These are phyloP conservation scores for Eimeria mitis DNA, from an alignment of 169 alveolate genomes.

Conservation along the genomic window DNA sequence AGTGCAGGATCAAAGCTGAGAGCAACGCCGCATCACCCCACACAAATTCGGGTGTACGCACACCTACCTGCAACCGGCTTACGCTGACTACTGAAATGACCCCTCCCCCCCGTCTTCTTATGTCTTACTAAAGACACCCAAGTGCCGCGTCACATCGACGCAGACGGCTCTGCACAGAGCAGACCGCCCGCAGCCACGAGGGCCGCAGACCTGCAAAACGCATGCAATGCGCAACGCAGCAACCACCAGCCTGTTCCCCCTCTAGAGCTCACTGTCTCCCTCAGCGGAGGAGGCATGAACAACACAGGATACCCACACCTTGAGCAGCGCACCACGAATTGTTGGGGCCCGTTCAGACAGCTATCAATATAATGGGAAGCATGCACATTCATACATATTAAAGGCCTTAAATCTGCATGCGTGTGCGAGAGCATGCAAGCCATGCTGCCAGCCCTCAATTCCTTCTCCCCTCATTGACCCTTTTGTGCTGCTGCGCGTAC, in stretches of 20 bases:
- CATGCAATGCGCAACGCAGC: slow-evolving; percentile 15
- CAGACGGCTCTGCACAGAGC: slow-evolving; percentile 57
- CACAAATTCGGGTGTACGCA: neutral
- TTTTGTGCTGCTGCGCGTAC: slow-evolving; percentile 8
- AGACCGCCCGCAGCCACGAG: slow-evolving; percentile 72
- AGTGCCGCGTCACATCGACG: slow-evolving; percentile 44
- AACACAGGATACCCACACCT: neutral
- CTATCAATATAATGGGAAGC: neutral
- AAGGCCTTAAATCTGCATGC: neutral
- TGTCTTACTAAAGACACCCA: slow-evolving; percentile 50
- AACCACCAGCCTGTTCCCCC: neutral
- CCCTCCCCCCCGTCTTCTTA: neutral
- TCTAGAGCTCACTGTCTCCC: neutral
- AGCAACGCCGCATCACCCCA: neutral
- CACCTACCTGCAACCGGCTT: neutral
- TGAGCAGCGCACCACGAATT: neutral
- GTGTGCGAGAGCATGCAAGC: neutral
- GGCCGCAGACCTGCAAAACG: slow-evolving; percentile 49
- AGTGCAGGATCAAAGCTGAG: slow-evolving; percentile 44
- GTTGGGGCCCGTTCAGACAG: neutral
- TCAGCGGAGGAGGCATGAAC: neutral
- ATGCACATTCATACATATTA: neutral
- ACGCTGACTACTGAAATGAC: neutral
- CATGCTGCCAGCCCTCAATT: neutral
- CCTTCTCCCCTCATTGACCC: neutral